Conservation (phyloP, 352 stramenopile species). For the Globisporangium nunn region DNA sequence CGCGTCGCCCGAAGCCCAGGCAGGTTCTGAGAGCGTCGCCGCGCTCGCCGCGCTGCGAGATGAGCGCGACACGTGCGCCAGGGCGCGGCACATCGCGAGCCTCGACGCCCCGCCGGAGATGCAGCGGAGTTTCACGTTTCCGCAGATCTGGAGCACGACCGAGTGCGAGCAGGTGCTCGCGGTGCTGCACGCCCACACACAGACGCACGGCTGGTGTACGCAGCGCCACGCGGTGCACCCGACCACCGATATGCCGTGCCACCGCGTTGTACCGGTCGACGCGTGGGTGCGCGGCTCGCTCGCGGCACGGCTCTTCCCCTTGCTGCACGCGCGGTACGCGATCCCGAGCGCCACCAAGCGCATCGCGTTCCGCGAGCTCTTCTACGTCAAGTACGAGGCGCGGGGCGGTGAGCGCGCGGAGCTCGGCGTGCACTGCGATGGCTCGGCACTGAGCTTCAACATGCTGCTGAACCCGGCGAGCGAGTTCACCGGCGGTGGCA, state of each 20-base stretch:
- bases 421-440: slow-evolving; percentile 89
- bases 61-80: slow-evolving; percentile 35
- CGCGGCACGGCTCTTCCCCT: slow-evolving; percentile 42
- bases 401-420: slow-evolving; percentile 46
- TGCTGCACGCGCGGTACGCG: slow-evolving; percentile 36
- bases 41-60: slow-evolving; percentile 17
- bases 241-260: slow-evolving; percentile 78
- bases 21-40: background rate
- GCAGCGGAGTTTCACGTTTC: slow-evolving; percentile 36
- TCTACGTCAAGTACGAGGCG: slow-evolving; percentile 86
- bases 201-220: slow-evolving; percentile 55
- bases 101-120: slow-evolving; percentile 39
- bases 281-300: slow-evolving; percentile 57
- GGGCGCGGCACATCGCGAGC: slow-evolving; percentile 38
- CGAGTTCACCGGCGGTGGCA: slow-evolving; percentile 90
- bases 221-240: slow-evolving; percentile 75
- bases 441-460: slow-evolving; percentile 93
- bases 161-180: slow-evolving; percentile 40
- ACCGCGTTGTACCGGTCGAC: slow-evolving; percentile 58
- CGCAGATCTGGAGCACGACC: slow-evolving; percentile 33
- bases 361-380: slow-evolving; percentile 80
- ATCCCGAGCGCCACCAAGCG: slow-evolving; percentile 25
- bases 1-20: background rate
- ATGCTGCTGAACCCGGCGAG: slow-evolving; percentile 74
- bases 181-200: slow-evolving; percentile 31